Evolutionary conservation across 1,284 basidiomycete species (phyloP).

Genomic region (Fomitopsis palustris): DNA sequence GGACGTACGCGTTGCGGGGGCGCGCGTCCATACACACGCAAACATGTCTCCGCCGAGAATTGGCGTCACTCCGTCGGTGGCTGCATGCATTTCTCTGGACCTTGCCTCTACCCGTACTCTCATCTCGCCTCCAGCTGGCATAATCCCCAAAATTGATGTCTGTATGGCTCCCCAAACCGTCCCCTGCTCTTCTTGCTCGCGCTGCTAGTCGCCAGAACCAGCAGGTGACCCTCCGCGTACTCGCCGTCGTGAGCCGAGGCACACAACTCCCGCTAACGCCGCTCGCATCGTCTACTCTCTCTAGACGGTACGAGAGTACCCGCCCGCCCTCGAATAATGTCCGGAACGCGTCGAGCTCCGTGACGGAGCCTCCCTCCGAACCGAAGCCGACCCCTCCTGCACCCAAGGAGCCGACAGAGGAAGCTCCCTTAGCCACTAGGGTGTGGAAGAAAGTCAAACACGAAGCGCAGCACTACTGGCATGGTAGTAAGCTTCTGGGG

Average conservation of each 20-base stretch:
- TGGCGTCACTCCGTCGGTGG: conserved; percentile 5
- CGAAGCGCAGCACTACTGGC: conserved; percentile 96
- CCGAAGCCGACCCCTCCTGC: conserved; percentile 47
- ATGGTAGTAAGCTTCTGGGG: conserved; percentile 91
- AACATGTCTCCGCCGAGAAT: conserved; percentile 2
- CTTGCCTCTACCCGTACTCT: not conserved
- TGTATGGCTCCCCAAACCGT: conserved; percentile 33
- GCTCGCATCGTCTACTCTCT: conserved; percentile 9
- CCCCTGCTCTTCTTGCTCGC: conserved; percentile 42
- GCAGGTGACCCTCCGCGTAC: conserved; percentile 27
- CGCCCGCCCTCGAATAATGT: conserved; percentile 17
- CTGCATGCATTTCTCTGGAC: not conserved
- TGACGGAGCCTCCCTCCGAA: conserved; percentile 26
- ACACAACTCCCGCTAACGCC: conserved; percentile 13
- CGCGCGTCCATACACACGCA: conserved; percentile 3
- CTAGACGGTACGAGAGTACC: conserved; percentile 22
- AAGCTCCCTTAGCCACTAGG: conserved; percentile 53
- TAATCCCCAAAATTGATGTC: conserved; percentile 22
- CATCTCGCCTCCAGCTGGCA: not conserved
- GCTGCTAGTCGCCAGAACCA: conserved; percentile 25
- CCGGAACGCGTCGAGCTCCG: conserved; percentile 11
- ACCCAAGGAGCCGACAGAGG: conserved; percentile 44
- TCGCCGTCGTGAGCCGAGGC: conserved; percentile 19
- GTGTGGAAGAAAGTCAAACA: conserved; percentile 94
- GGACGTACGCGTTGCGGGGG: not conserved